Evolutionary conservation across 306 rosid species (phyloP).

Genomic region (Inga oerstediana): DNA sequence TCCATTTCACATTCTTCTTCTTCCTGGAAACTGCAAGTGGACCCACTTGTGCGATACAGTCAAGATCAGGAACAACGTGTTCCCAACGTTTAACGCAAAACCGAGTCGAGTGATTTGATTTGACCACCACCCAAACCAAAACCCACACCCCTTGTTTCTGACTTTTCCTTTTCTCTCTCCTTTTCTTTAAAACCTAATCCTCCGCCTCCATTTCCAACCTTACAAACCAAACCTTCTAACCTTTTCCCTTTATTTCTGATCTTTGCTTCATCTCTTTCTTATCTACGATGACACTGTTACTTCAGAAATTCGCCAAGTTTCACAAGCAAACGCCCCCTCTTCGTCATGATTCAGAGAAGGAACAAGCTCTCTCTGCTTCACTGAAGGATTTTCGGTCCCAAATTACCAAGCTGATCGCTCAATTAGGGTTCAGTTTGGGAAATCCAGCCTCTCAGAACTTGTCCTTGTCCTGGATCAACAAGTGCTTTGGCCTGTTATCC

Average conservation of each 20-base stretch:
- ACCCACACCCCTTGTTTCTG: slow-evolving; percentile 12
- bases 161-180: slow-evolving; percentile 7
- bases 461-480: slow-evolving; percentile 58
- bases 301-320: slow-evolving; percentile 50
- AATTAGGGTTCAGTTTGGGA: slow-evolving; percentile 26
- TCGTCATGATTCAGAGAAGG: slow-evolving; percentile 19
- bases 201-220: not conserved
- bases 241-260: not conserved
- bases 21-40: not conserved
- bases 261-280: not conserved
- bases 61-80: not conserved
- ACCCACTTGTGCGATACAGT: not conserved
- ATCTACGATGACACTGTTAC: slow-evolving; percentile 41
- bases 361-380: slow-evolving; percentile 34
- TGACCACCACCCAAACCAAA: not conserved
- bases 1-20: not conserved
- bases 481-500: slow-evolving; percentile 52
- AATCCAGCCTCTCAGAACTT: slow-evolving; percentile 36
- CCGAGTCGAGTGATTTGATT: not conserved
- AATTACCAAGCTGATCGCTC: slow-evolving; percentile 41
- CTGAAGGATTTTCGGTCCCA: slow-evolving; percentile 44
- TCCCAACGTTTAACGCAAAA: not conserved
- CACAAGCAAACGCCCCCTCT: not conserved
- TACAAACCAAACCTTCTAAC: not conserved
- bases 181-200: not conserved